Base-by-base conservation (phyloP, 257 asterid genomes). In the Nicotiana noctiflora region DNA sequence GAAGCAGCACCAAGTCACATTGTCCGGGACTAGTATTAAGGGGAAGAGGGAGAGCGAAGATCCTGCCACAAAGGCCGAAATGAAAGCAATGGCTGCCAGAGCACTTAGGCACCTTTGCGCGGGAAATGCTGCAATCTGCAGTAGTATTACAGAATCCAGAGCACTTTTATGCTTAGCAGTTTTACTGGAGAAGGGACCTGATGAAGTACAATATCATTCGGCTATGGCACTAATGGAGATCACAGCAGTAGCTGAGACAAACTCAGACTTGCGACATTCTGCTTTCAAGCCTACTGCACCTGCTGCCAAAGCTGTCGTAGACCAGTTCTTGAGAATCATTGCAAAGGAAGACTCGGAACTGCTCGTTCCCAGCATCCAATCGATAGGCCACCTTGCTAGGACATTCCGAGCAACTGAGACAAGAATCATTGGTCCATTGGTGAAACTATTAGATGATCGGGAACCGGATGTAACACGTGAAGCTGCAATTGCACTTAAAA, bases 201-300 rank as follows among this genome's bases (percentile, higher is more conserved):
- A 29, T 12, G 74, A 61, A 21, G 25, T 13, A 13, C 74, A 64
- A 32, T 64, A 6, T 64, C 29, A 64, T 64, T 64, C 74, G 2
- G 77, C 74, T 17, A 64, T 64, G 74, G 74, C 74, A 29, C 34
- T 64, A 19, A 64, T 64, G 74, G 74, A 64, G 40, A 64, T 67
- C 76, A 67, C 52, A 67, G 34, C 52, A 13, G 76, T 32, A 31
- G 76, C 53, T 27, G 76, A 67, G 29, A 13, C 17, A 6, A 40
- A 67, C n/a, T 18, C 34, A 27, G 76, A 32, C 12, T 34, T 67
- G 76, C 17, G 52, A 32, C 37, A 15, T 15, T 11, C 51, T 27
- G 51, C 76, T 17, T 67, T 67, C 51, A 67, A 67, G 51, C 76
- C 76, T 10, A 67, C 18, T 67, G 37, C 76, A 25, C 76, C 76